Evolutionary conservation across 2,329 filamentous ascomycete species (phyloP), one percentile per base, ranked within the genome.

Genomic region (Ophiostoma triangulosporum): DNA sequence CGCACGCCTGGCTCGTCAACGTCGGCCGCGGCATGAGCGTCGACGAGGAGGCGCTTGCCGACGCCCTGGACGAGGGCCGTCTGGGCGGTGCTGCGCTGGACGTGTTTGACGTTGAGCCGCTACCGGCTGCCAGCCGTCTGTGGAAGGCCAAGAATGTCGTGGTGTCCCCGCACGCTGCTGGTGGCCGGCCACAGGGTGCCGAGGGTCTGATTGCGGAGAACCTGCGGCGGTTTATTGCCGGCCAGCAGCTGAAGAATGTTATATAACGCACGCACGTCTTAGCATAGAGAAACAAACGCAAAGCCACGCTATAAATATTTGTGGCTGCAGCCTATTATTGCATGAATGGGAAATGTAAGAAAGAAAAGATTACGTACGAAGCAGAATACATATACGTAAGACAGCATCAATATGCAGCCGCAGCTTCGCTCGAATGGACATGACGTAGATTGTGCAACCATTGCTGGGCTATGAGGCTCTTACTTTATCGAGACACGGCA

Each of bases 161-260:
- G 12, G 53, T 62, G 22, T 61, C 60, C 50, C 60, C 60, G 24
- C 60, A 62, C 32, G 59, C 77, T 0, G 78, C 78, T 0, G 78
- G 78, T 3, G 78, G 78, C 0, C 64, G 81, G 55, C 81, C 81
- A 4, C 78, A 81, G 64, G 78, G 74, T 4, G 70, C 74, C 0
- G 79, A 83, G 68, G 70, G 60, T 6, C 64, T 84, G 61, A 80
- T 83, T 57, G 74, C 76, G 38, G 72, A 78, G 55, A 84, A 84
- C 59, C 59, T 84, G 65, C 69, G 78, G 58, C 68, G 73, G 57
- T 80, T 82, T 61, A 58, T 80, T 58, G 79, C 80, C 1, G 73
- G 73, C 1, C 78, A 83, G 68, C 62, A 70, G 53, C 60, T 84
- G 62, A 78, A 71, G 69, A 84, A 84, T 35, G 36, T 59, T 22